Evolutionary conservation across 2,329 filamentous ascomycete species (phyloP).

Genomic region (Phialemoniopsis sp.): DNA sequence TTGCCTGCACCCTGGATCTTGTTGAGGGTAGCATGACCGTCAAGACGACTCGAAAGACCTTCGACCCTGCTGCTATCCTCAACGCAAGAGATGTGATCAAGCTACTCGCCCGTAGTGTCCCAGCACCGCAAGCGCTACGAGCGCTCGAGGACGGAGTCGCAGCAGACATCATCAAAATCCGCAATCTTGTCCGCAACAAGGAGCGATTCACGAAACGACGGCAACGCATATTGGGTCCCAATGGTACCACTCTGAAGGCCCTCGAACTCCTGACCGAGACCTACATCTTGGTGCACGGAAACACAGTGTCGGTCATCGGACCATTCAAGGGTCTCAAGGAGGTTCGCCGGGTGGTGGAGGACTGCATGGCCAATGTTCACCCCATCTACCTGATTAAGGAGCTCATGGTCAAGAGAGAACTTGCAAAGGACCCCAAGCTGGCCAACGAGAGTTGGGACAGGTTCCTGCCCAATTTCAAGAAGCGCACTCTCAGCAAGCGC

Average conservation of each 20-base stretch:
- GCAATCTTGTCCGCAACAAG: constrained; percentile 85
- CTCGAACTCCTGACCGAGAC: constrained; percentile 87
- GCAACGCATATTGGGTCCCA: constrained; percentile 87
- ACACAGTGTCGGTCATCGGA: constrained; percentile 90
- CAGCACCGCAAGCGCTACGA: constrained; percentile 87
- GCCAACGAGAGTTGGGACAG: constrained; percentile 90
- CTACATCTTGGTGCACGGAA: constrained; percentile 94
- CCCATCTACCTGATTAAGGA: constrained; percentile 78
- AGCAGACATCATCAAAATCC: constrained; percentile 94
- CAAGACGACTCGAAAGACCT: constrained; percentile 89
- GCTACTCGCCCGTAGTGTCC: constrained; percentile 84
- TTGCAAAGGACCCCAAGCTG: constrained; percentile 76
- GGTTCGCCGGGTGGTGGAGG: constrained; percentile 81
- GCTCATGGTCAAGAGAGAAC: constrained; percentile 79
- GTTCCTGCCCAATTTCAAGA: constrained; percentile 95
- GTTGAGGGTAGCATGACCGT: constrained; percentile 97
- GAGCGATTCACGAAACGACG: constrained; percentile 93
- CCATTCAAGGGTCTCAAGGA: constrained; percentile 92
- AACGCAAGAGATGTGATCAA: constrained; percentile 95
- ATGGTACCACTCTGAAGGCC: constrained; percentile 89
- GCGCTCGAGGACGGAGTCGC: constrained; percentile 90
- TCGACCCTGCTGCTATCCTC: constrained; percentile 86
- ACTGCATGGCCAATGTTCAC: constrained; percentile 96
- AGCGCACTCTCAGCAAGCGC: constrained; percentile 80
- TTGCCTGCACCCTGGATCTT: constrained; percentile 88